Evolutionary conservation across 768 basidiomycete species (phyloP).

Genomic region (Strobilomyces echinocephalus): DNA sequence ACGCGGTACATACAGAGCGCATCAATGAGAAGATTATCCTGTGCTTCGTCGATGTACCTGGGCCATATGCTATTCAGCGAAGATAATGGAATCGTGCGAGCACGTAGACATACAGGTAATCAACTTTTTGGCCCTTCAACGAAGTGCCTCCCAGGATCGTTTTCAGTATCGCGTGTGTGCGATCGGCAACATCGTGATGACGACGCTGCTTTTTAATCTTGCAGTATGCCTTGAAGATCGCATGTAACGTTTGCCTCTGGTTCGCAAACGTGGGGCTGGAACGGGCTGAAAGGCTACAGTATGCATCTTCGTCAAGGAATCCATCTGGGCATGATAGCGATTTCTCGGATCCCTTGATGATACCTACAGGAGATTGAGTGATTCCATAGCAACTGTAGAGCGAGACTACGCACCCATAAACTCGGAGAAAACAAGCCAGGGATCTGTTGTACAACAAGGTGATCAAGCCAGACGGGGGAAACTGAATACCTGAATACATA

Average conservation of each 20-base stretch:
- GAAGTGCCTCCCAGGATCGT: slow-evolving; percentile 25
- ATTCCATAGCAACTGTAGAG: slow-evolving; percentile 17
- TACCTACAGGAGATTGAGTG: too few species aligned
- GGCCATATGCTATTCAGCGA: background rate
- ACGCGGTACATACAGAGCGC: slow-evolving; percentile 41
- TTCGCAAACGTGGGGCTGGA: too few species aligned
- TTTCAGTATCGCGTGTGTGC: slow-evolving; percentile 51
- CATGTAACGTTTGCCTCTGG: too few species aligned
- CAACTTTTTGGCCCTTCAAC: slow-evolving; percentile 41
- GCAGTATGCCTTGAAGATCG: slow-evolving; percentile 35
- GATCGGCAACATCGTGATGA: slow-evolving; percentile 57
- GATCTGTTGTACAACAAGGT: background rate
- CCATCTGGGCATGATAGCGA: slow-evolving; percentile 34
- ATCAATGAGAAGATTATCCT: slow-evolving; percentile 40
- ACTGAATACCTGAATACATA: slow-evolving; percentile 15
- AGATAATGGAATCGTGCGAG: too few species aligned
- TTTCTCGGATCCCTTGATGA: slow-evolving; percentile 39
- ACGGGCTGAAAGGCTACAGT: slow-evolving; percentile 24
- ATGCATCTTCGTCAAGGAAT: slow-evolving; percentile 42
- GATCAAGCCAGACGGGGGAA: background rate
- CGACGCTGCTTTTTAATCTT: slow-evolving; percentile 39
- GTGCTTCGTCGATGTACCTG: slow-evolving; percentile 63
- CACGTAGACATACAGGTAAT: slow-evolving; percentile 46
- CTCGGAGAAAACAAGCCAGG: slow-evolving; percentile 56
- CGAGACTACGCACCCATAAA: slow-evolving; percentile 45